phyloP scores from a whole-genome alignment of 2,329 filamentous ascomycete species.

The Aspergillus hiratsukae region DNA sequence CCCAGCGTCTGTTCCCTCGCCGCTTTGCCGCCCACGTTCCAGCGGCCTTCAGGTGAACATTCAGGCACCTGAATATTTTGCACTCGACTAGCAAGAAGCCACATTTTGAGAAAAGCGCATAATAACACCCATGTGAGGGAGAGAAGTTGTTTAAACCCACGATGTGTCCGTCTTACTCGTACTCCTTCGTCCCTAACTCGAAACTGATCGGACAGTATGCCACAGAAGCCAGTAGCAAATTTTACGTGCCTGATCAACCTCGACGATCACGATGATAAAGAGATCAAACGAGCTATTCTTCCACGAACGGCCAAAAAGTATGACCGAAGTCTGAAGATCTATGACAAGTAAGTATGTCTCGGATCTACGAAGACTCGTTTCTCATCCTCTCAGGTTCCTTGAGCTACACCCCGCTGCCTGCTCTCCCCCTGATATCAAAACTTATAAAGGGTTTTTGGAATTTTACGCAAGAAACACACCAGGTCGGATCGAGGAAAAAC shows the following conservation, averaged over 20 bases:
- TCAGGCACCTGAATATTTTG: too few species aligned
- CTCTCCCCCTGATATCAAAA: not conserved
- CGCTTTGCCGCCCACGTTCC: too few species aligned
- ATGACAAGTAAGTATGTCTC: not conserved
- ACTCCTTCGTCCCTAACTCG: too few species aligned
- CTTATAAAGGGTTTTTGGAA: constrained; percentile 1
- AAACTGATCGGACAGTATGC: too few species aligned
- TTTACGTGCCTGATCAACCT: not conserved
- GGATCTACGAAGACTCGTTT: not conserved
- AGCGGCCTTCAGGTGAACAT: too few species aligned
- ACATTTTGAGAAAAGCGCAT: too few species aligned
- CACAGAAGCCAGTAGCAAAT: too few species aligned
- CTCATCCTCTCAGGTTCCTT: not conserved
- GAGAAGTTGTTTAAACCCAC: too few species aligned
- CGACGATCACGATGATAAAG: not conserved
- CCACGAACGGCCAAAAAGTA: not conserved
- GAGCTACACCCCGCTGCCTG: not conserved
- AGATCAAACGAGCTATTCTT: not conserved
- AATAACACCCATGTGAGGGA: too few species aligned
- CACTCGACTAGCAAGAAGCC: too few species aligned
- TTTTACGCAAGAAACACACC: not conserved
- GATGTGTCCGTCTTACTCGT: too few species aligned
- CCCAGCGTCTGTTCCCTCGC: too few species aligned
- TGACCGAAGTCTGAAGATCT: not conserved
- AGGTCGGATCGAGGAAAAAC: not conserved